phyloP scores from a whole-genome alignment of 768 basidiomycete genomes.

The Hygrocybe punicea region DNA sequence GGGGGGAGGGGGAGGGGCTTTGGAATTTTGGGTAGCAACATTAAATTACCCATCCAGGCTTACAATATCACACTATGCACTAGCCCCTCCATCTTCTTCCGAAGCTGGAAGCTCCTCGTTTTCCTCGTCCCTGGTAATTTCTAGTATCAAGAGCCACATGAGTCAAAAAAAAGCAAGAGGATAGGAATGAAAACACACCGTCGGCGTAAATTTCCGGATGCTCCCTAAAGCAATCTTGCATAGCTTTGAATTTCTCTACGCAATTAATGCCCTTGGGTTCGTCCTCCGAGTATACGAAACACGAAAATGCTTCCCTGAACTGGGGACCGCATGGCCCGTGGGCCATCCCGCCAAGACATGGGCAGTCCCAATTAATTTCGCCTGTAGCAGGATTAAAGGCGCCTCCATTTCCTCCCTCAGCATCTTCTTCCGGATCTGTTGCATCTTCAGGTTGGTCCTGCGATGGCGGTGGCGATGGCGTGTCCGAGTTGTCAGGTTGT shows the following conservation, averaged over 20 bases:
- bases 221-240: conserved; percentile 96
- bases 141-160: too few relatives aligned
- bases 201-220: conserved; percentile 96
- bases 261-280: conserved; percentile 99
- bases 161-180: too few relatives aligned
- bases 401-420: conserved; percentile 30
- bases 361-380: conserved; percentile 99
- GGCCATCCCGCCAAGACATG: conserved; percentile 98
- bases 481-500: too few relatives aligned
- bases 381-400: conserved; percentile 97
- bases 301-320: conserved; percentile 94
- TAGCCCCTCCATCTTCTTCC: too few relatives aligned
- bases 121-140: conserved; percentile 69
- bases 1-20: too few relatives aligned
- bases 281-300: conserved; percentile 89
- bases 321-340: conserved; percentile 92
- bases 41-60: too few relatives aligned
- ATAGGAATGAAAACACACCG: conserved; percentile 57
- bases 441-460: neutral
- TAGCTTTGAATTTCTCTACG: conserved; percentile 93
- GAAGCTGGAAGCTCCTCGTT: conserved; percentile 39
- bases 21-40: too few relatives aligned
- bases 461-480: neutral
- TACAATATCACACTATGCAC: too few relatives aligned
- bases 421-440: conserved; percentile 7